Percentiles rank a stretch among this genome's conserved stretches.
Conservation (phyloP, 495 filamentous ascomycete species). For the Aspergillus heteromorphus region DNA sequence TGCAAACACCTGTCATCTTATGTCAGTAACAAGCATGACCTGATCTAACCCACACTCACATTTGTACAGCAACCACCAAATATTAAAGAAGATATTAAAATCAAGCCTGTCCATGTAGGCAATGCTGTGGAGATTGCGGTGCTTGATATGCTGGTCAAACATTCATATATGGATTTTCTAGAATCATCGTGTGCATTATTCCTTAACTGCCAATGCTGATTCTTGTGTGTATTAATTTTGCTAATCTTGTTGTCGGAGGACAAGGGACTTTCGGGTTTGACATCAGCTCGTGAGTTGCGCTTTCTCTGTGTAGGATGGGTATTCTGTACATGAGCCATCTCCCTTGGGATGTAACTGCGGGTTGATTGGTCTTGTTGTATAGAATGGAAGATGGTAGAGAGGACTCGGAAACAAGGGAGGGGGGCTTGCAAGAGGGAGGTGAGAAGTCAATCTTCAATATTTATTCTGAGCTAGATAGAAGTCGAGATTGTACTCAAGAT, state of each 20-base stretch:
- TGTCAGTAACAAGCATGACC: slow-evolving; percentile 17
- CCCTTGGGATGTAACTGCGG: background rate
- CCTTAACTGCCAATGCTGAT: background rate
- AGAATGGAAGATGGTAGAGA: no score
- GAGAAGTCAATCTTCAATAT: no score
- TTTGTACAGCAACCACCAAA: slow-evolving; percentile 98
- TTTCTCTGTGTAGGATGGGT: background rate
- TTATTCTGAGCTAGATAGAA: no score
- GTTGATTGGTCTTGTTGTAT: background rate
- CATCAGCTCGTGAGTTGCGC: background rate
- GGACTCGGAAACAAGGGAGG: no score
- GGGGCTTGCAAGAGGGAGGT: no score
- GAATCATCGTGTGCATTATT: background rate
- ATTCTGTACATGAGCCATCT: background rate
- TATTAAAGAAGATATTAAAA: slow-evolving; percentile 77
- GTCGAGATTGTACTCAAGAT: no score
- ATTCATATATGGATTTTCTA: slow-evolving; percentile 21
- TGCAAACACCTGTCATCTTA: slow-evolving; percentile 67
- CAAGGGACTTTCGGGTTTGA: background rate
- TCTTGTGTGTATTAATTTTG: background rate
- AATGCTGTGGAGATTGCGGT: slow-evolving; percentile 48
- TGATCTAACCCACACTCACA: slow-evolving; percentile 46
- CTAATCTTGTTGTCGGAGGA: background rate
- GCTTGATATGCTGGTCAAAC: slow-evolving; percentile 22
- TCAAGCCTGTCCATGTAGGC: slow-evolving; percentile 61